Evolutionary conservation across 2,329 filamentous ascomycete genomes (phyloP).

Genomic region (Dothistroma pini): DNA sequence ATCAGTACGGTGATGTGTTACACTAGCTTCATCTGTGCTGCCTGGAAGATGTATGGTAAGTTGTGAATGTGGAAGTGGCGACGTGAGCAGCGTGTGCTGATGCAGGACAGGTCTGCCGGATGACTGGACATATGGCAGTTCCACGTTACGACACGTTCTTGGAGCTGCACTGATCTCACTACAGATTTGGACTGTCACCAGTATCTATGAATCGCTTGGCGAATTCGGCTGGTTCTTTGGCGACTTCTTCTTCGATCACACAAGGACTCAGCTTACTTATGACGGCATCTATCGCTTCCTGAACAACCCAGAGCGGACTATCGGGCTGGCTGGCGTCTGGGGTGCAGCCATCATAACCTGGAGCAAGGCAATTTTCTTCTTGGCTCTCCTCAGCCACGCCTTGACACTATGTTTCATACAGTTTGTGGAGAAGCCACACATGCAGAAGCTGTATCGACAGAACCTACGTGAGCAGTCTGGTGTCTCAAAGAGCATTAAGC

Average conservation of each 20-base stretch:
- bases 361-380: constrained; percentile 78
- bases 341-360: constrained; percentile 90
- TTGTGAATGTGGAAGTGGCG: constrained; percentile 1
- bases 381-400: constrained; percentile 81
- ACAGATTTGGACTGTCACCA: constrained; percentile 88
- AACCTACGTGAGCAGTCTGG: constrained; percentile 82
- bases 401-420: constrained; percentile 85
- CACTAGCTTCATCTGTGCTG: constrained; percentile 80
- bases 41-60: constrained; percentile 85
- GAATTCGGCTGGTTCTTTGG: constrained; percentile 99
- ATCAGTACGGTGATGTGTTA: constrained; percentile 89
- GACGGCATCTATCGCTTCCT: constrained; percentile 96
- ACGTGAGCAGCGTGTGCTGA: neutral
- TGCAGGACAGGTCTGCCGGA: constrained; percentile 55
- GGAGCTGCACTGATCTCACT: constrained; percentile 76
- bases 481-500: constrained; percentile 84
- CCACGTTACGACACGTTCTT: constrained; percentile 80
- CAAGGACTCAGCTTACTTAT: constrained; percentile 84
- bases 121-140: constrained; percentile 84
- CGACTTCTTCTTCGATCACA: constrained; percentile 98
- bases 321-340: constrained; percentile 94
- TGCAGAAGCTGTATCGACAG: constrained; percentile 94
- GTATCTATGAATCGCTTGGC: constrained; percentile 91
- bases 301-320: constrained; percentile 93
- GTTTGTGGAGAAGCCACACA: constrained; percentile 91